phyloP scores from a whole-genome alignment of 257 asterid genomes.

The Datura wrightii region DNA sequence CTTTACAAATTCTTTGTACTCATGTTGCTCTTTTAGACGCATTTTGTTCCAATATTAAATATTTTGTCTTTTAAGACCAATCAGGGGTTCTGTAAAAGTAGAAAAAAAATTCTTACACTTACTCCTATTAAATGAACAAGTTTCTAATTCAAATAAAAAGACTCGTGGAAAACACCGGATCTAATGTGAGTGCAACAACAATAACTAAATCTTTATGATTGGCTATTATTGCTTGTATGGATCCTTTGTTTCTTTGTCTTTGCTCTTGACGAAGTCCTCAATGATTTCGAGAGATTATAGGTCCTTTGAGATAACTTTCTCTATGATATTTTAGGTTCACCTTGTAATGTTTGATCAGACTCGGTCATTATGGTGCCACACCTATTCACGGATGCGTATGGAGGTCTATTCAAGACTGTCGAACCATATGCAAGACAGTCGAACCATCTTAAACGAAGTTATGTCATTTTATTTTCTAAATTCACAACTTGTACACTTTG shows the following conservation, averaged over 20 bases:
- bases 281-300: not conserved
- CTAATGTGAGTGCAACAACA: constrained; percentile 9
- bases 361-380: not conserved
- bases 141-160: not conserved
- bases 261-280: not conserved
- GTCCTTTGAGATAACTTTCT: not conserved
- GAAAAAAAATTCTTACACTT: not conserved
- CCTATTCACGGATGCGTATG: not conserved
- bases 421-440: not conserved
- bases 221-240: not conserved
- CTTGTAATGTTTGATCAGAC: not conserved
- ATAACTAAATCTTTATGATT: not conserved
- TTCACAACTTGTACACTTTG: not conserved
- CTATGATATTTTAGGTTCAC: not conserved
- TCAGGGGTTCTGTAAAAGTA: not conserved
- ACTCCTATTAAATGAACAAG: not conserved
- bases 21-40: not conserved
- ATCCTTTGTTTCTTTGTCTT: constrained; percentile 17
- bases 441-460: not conserved
- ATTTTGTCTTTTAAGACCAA: not conserved
- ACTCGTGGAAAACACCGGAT: not conserved
- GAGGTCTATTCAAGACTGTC: not conserved
- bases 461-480: not conserved
- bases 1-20: not conserved
- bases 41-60: not conserved